These are phyloP conservation scores for Fraxinus angustifolia DNA, from an alignment of 305 asterid genomes.

Conservation along the genomic window DNA sequence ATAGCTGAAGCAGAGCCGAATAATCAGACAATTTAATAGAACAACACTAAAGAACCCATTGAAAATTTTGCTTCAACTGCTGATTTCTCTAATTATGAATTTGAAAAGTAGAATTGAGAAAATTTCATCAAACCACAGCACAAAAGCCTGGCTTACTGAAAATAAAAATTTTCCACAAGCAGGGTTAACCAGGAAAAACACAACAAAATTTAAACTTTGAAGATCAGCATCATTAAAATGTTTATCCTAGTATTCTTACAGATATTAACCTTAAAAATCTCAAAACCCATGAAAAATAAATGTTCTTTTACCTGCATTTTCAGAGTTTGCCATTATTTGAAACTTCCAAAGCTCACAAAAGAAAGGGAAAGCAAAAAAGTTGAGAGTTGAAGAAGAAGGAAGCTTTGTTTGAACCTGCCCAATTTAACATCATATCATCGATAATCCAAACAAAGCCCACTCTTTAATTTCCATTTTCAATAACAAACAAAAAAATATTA, in stretches of 20 bases:
- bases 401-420: slow-evolving; percentile 35
- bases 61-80: slow-evolving; percentile 8
- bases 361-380: slow-evolving; percentile 22
- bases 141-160: background rate
- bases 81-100: background rate
- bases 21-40: background rate
- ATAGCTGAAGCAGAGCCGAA: background rate
- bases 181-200: background rate
- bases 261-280: slow-evolving; percentile 11
- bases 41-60: background rate
- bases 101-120: background rate
- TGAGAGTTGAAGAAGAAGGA: slow-evolving; percentile 28
- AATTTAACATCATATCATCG: slow-evolving; percentile 34
- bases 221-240: background rate
- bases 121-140: background rate
- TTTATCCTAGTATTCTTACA: slow-evolving; percentile 5
- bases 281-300: slow-evolving; percentile 22
- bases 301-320: slow-evolving; percentile 40
- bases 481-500: slow-evolving; percentile 30
- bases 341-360: slow-evolving; percentile 18
- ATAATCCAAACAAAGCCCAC: slow-evolving; percentile 37
- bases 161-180: background rate
- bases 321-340: slow-evolving; percentile 42
- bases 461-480: slow-evolving; percentile 30
- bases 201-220: background rate